phyloP scores from a whole-genome alignment of 2,329 filamentous ascomycete species.

The Calonectria leucothoes region DNA sequence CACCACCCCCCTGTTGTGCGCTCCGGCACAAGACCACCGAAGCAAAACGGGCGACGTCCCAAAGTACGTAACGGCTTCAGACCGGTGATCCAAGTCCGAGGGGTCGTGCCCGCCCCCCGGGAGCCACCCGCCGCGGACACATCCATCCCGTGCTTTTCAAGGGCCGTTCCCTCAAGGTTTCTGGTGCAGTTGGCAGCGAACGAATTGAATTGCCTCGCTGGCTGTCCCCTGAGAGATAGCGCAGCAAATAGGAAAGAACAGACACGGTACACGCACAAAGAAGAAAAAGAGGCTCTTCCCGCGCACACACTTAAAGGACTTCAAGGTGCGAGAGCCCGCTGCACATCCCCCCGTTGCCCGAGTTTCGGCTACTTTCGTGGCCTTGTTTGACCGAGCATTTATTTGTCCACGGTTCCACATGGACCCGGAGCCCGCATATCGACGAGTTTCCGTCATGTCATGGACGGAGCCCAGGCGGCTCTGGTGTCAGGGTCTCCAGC shows the following conservation, averaged over 20 bases:
- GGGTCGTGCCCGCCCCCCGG: background rate
- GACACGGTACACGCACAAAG: background rate
- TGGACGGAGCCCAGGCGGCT: conserved; percentile 11
- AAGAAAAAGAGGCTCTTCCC: background rate
- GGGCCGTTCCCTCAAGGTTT: background rate
- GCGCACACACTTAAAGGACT: background rate
- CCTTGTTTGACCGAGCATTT: conserved; percentile 1
- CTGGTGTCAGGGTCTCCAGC: background rate
- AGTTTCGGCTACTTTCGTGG: conserved; percentile 13
- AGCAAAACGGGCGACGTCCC: background rate
- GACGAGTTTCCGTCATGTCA: conserved; percentile 22
- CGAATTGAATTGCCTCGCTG: background rate
- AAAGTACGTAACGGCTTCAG: conserved; percentile 10
- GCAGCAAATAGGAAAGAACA: background rate
- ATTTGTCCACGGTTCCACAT: conserved; percentile 18
- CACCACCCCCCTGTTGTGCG: background rate
- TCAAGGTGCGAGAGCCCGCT: conserved; percentile 6
- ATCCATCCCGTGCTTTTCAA: background rate
- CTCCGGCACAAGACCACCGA: conserved; percentile 43
- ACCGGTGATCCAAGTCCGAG: conserved; percentile 22
- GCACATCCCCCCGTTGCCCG: background rate
- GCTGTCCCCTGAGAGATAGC: background rate
- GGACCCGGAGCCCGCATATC: conserved; percentile 1
- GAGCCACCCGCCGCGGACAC: background rate
- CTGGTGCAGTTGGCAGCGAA: background rate